Evolutionary conservation across 768 basidiomycete species (phyloP).

Genomic region (Termitomyces sp.): DNA sequence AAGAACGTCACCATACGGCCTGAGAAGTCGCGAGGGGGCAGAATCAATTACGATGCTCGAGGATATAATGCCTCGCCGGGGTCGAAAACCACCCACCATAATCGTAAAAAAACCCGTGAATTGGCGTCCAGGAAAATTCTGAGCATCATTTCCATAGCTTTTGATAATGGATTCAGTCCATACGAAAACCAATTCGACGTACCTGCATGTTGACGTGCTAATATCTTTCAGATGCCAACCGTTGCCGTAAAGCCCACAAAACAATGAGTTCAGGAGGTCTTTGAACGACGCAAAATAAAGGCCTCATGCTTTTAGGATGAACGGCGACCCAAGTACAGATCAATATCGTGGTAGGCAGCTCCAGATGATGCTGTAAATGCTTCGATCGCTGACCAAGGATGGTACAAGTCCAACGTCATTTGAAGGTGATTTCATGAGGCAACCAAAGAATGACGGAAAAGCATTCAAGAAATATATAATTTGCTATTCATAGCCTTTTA

Average conservation of each 20-base stretch:
- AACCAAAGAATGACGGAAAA: too few species aligned
- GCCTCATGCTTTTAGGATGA: conserved; percentile 13
- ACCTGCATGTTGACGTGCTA: conserved; percentile 11
- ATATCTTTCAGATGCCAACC: conserved; percentile 9
- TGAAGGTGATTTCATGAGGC: too few species aligned
- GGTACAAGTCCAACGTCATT: not conserved
- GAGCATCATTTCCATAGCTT: not conserved
- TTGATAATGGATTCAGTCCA: not conserved
- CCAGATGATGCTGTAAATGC: conserved; percentile 11
- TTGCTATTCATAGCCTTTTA: too few species aligned
- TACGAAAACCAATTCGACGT: not conserved
- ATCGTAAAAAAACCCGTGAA: conserved; percentile 21
- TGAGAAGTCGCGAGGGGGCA: too few species aligned
- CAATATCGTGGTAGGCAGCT: conserved; percentile 19
- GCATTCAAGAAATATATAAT: too few species aligned
- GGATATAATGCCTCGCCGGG: too few species aligned
- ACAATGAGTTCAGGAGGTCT: conserved; percentile 17
- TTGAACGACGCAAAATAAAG: not conserved
- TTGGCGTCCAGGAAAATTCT: conserved; percentile 16
- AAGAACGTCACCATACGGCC: not conserved
- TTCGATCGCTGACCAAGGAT: not conserved
- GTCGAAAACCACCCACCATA: conserved; percentile 23
- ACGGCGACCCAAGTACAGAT: conserved; percentile 19
- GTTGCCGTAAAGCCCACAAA: conserved; percentile 17
- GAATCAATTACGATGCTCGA: too few species aligned